Evolutionary conservation across 768 basidiomycete genomes (phyloP).

Genomic region (Lactarius indigo): DNA sequence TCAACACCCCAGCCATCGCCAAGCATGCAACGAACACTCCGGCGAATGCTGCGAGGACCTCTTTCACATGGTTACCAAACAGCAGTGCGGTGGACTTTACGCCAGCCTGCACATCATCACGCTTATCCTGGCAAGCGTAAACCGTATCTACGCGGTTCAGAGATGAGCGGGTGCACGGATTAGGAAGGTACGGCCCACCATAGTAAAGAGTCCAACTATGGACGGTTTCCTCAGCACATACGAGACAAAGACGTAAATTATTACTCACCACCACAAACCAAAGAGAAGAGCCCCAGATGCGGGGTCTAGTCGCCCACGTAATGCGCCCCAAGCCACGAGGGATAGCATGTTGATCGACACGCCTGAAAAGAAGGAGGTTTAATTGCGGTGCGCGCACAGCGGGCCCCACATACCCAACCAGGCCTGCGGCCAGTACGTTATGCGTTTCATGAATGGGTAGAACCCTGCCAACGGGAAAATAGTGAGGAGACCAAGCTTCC

Average conservation of each 20-base stretch:
- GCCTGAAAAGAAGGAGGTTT: conserved; percentile 12
- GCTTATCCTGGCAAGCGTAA: conserved; percentile 60
- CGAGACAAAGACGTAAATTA: not conserved
- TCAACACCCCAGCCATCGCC: conserved; percentile 30
- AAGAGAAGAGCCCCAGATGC: not conserved
- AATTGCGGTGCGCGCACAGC: not conserved
- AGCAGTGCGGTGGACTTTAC: conserved; percentile 62
- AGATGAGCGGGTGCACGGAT: conserved; percentile 5
- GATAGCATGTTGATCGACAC: conserved; percentile 25
- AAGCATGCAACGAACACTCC: conserved; percentile 29
- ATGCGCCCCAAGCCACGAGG: conserved; percentile 21
- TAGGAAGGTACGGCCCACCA: not conserved
- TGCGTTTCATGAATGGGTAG: conserved; percentile 32
- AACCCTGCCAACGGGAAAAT: conserved; percentile 28
- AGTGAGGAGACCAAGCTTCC: conserved; percentile 24
- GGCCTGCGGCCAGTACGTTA: conserved; percentile 33
- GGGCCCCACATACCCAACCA: conserved; percentile 28
- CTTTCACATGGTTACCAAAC: conserved; percentile 45
- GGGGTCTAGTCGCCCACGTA: not conserved
- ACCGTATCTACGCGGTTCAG: conserved; percentile 52
- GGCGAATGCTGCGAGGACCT: conserved; percentile 44
- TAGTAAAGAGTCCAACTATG: conserved; percentile 25
- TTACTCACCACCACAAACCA: conserved; percentile 9
- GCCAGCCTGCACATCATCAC: conserved; percentile 53
- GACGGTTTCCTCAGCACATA: not conserved